Conservation (phyloP, 2,329 filamentous ascomycete species). For the Neonectria sp. region DNA sequence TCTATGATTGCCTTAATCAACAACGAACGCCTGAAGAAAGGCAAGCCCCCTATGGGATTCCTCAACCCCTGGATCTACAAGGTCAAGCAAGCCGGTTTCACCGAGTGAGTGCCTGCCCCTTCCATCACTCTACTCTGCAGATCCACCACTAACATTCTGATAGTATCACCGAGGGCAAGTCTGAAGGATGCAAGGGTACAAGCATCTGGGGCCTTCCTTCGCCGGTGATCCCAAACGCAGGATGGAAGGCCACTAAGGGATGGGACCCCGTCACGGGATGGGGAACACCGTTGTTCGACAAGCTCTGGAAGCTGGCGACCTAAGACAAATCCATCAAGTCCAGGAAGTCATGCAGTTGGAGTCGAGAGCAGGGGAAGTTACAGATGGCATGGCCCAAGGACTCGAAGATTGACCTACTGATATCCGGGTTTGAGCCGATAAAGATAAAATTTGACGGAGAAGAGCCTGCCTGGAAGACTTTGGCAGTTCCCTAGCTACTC, state of each 20-base stretch:
- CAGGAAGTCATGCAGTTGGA: neutral
- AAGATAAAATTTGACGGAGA: too few relatives aligned
- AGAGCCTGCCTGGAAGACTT: too few relatives aligned
- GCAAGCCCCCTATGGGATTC: slow-evolving; percentile 69
- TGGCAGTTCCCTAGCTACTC: too few relatives aligned
- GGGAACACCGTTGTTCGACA: slow-evolving; percentile 62
- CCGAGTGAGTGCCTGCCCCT: slow-evolving; percentile 50
- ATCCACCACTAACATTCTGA: slow-evolving; percentile 16
- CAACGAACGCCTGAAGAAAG: slow-evolving; percentile 70
- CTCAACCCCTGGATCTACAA: slow-evolving; percentile 74
- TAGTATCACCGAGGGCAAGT: slow-evolving; percentile 55
- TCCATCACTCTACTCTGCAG: neutral
- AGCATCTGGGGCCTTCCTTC: slow-evolving; percentile 46
- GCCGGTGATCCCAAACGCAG: slow-evolving; percentile 46
- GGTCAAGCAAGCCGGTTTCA: slow-evolving; percentile 50
- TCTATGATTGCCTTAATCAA: slow-evolving; percentile 76
- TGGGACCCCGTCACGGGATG: slow-evolving; percentile 60
- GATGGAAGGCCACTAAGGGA: slow-evolving; percentile 49
- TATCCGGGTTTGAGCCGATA: too few relatives aligned
- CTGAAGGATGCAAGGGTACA: slow-evolving; percentile 50
- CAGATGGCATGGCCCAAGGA: neutral
- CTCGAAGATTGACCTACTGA: neutral
- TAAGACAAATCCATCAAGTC: slow-evolving; percentile 17
- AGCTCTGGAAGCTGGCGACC: slow-evolving; percentile 43
- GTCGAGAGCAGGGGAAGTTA: neutral